phyloP scores from a whole-genome alignment of 805 yeast species.

The Blastobotrys muscicola region DNA sequence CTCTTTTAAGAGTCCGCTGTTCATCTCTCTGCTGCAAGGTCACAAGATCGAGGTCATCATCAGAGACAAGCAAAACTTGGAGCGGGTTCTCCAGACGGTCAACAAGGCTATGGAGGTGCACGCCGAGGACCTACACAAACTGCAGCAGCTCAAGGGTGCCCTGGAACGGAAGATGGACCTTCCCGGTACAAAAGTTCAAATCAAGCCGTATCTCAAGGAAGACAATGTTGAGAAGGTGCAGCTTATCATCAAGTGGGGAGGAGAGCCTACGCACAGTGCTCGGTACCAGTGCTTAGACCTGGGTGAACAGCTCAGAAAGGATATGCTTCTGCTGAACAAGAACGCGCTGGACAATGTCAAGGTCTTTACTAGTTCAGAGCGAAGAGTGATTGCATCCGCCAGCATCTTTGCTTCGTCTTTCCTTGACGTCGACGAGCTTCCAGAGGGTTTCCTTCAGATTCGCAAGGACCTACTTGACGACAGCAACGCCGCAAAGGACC shows the following conservation, averaged over 20 bases:
- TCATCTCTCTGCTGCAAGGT: slow-evolving; percentile 80
- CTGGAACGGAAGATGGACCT: slow-evolving; percentile 79
- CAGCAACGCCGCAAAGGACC: slow-evolving; percentile 94
- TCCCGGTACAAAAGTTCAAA: slow-evolving; percentile 94
- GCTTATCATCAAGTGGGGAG: slow-evolving; percentile 96
- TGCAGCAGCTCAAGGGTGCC: slow-evolving; percentile 69
- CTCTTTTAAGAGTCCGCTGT: slow-evolving; percentile 81
- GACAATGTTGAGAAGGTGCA: slow-evolving; percentile 85
- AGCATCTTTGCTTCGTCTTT: slow-evolving; percentile 75
- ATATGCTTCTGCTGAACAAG: slow-evolving; percentile 74
- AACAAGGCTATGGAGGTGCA: slow-evolving; percentile 57
- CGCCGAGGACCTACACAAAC: slow-evolving; percentile 72
- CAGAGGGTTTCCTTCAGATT: slow-evolving; percentile 70
- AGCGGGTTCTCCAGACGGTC: slow-evolving; percentile 78
- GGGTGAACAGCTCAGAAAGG: slow-evolving; percentile 93
- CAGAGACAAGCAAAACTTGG: slow-evolving; percentile 76
- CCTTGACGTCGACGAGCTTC: slow-evolving; percentile 58
- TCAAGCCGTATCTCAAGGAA: slow-evolving; percentile 71
- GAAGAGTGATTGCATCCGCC: slow-evolving; percentile 91
- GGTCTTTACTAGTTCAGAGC: slow-evolving; percentile 84
- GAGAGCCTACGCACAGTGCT: slow-evolving; percentile 98
- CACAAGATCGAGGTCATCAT: slow-evolving; percentile 94
- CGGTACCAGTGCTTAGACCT: slow-evolving; percentile 87
- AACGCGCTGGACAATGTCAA: slow-evolving; percentile 77
- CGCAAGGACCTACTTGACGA: slow-evolving; percentile 91